Evolutionary conservation across 768 basidiomycete genomes (phyloP).

Genomic region (Suillus discolor): DNA sequence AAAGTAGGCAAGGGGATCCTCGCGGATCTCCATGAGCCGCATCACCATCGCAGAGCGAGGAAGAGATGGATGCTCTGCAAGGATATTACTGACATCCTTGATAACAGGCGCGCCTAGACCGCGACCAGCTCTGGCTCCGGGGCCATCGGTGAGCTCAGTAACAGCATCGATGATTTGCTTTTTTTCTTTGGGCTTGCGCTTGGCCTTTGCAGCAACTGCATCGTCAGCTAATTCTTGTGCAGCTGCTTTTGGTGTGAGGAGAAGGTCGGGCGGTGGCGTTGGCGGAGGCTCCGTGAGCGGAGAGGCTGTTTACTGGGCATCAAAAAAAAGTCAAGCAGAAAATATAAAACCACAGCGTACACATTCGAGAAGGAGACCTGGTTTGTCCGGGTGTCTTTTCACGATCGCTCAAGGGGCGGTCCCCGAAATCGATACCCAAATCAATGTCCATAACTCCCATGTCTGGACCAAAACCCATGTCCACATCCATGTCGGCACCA

Average conservation of each 20-base stretch:
- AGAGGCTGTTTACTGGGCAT: constrained; percentile 52
- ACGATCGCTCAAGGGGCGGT: constrained; percentile 47
- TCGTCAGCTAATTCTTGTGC: constrained; percentile 42
- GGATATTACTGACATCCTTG: constrained; percentile 65
- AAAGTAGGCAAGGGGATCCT: constrained; percentile 84
- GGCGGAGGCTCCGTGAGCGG: constrained; percentile 73
- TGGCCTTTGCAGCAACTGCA: constrained; percentile 39
- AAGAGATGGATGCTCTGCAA: constrained; percentile 81
- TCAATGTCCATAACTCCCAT: constrained; percentile 62
- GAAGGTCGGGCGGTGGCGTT: constrained; percentile 72
- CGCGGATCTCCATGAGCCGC: constrained; percentile 83
- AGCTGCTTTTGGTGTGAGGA: constrained; percentile 51
- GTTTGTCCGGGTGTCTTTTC: constrained; percentile 62
- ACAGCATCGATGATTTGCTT: constrained; percentile 91
- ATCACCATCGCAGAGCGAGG: constrained; percentile 84
- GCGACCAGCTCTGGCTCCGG: constrained; percentile 54
- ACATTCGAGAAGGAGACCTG: constrained; percentile 65
- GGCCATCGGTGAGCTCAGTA: constrained; percentile 77
- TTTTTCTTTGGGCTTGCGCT: constrained; percentile 68
- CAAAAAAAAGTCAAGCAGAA: constrained; percentile 3
- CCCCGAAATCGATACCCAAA: constrained; percentile 71
- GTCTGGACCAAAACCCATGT: constrained; percentile 52
- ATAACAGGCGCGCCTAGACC: constrained; percentile 59
- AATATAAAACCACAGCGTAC: constrained; percentile 41
- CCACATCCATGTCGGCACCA: constrained; percentile 51